A percentile compares a stretch with the other conserved stretches of the same genome.
These are phyloP conservation scores for Sporothrix pallida DNA, from an alignment of 2,329 filamentous ascomycete species.

Conservation along the genomic window DNA sequence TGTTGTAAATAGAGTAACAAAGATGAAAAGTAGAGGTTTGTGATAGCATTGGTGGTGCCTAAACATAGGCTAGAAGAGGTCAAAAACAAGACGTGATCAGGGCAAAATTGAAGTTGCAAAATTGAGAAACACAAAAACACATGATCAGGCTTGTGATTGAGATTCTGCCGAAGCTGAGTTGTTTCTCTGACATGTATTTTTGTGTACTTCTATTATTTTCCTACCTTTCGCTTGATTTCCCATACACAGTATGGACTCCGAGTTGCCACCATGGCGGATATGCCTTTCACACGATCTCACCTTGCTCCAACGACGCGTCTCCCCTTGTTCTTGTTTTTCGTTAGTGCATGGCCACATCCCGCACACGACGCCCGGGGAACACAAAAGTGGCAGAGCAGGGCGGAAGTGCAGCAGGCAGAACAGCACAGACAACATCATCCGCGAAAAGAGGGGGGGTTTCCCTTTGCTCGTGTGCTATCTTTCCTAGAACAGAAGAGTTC, in stretches of 20 bases:
- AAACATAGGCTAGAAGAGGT: neutral
- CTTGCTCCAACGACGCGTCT: neutral
- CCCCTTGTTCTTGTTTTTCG: neutral
- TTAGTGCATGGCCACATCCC: neutral
- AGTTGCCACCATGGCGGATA: neutral
- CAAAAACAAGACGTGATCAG: neutral
- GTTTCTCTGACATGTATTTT: neutral
- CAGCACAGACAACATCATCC: neutral
- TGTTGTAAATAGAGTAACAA: too few relatives aligned
- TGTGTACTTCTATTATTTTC: neutral
- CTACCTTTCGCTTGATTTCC: neutral
- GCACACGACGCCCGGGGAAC: neutral
- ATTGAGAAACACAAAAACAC: neutral
- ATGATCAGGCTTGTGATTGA: neutral
- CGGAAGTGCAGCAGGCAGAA: neutral
- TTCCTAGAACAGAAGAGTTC: neutral
- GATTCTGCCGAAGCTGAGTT: neutral
- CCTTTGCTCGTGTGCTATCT: neutral
- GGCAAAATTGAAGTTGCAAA: neutral
- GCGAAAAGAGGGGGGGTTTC: neutral
- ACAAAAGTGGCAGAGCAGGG: slow-evolving; percentile 9
- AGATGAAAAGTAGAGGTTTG: neutral
- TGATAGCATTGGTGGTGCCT: too few relatives aligned
- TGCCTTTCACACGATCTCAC: slow-evolving; percentile 2
- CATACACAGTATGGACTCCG: neutral